Conservation (phyloP, 73 alveolate species). For the Paraurostyla sp. region DNA sequence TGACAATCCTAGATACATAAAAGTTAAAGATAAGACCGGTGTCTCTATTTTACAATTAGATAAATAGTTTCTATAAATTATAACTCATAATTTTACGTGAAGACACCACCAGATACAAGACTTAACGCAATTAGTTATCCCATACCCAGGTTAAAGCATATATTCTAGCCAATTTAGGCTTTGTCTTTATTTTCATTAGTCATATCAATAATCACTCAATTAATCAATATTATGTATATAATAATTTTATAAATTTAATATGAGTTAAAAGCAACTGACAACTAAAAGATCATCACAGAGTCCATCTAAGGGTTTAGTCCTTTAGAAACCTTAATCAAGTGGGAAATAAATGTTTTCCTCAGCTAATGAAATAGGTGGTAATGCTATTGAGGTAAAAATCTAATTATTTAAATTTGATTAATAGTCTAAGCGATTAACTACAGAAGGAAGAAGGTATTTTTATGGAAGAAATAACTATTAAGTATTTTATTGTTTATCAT, state of each 20-base stretch:
- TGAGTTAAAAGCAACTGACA: not conserved
- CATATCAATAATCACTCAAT: too few relatives aligned
- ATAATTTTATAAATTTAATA: too few relatives aligned
- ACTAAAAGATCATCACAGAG: slow-evolving; percentile 18
- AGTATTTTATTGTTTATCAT: not conserved
- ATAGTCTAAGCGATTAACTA: slow-evolving; percentile 26
- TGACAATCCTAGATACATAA: slow-evolving; percentile 7
- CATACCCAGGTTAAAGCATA: slow-evolving; percentile 20
- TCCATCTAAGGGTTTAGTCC: too few relatives aligned
- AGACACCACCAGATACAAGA: slow-evolving; percentile 52
- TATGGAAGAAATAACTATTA: slow-evolving; percentile 34
- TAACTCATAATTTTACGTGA: slow-evolving; percentile 11
- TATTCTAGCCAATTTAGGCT: not conserved
- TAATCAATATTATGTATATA: too few relatives aligned
- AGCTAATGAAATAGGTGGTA: slow-evolving; percentile 38
- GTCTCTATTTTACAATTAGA: not conserved
- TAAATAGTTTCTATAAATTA: not conserved
- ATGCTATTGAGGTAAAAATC: slow-evolving; percentile 23
- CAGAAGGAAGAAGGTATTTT: slow-evolving; percentile 6
- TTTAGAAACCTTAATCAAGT: too few relatives aligned
- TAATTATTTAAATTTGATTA: not conserved
- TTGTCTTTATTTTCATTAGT: too few relatives aligned
- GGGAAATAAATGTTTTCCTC: not conserved
- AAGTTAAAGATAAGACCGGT: slow-evolving; percentile 34
- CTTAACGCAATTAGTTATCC: slow-evolving; percentile 35